Conservation (phyloP, 345 rosid species). For the Populus davidiana region DNA sequence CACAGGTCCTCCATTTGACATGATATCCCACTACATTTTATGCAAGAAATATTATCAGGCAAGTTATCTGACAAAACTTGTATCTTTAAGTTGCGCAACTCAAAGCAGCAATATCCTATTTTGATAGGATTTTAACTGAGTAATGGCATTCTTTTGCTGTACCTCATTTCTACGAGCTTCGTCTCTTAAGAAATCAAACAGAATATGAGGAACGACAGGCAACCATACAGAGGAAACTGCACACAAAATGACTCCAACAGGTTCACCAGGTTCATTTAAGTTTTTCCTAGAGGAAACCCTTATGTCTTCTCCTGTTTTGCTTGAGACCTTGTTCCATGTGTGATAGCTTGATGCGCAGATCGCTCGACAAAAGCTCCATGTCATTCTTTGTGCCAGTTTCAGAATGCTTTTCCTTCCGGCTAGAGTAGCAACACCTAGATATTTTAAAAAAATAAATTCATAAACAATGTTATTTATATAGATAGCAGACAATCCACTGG, state of each 20-base stretch:
- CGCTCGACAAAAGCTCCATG: constrained; percentile 71
- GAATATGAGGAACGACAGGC: constrained; percentile 63
- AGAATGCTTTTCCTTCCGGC: constrained; percentile 96
- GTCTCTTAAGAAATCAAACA: constrained; percentile 91
- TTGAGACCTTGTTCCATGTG: constrained; percentile 76
- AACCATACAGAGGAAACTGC: constrained; percentile 85
- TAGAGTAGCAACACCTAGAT: constrained; percentile 73
- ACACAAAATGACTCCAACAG: constrained; percentile 80
- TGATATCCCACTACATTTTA: constrained; percentile 78
- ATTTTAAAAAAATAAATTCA: not conserved
- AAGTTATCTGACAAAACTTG: not conserved
- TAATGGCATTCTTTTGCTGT: not conserved
- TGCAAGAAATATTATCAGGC: constrained; percentile 5
- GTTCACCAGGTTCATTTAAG: constrained; percentile 88
- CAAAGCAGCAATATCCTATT: not conserved
- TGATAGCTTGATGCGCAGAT: constrained; percentile 95
- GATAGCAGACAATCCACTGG: not conserved
- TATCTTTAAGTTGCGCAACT: not conserved
- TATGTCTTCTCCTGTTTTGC: constrained; percentile 89
- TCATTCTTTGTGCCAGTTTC: constrained; percentile 91
- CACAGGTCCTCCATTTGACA: constrained; percentile 62
- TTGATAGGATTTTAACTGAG: not conserved
- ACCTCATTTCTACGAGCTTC: constrained; percentile 82
- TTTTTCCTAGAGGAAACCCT: constrained; percentile 91
- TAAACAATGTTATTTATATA: not conserved